Evolutionary conservation across 2,329 filamentous ascomycete species (phyloP).

Genomic region (Claviceps pazoutovae): DNA sequence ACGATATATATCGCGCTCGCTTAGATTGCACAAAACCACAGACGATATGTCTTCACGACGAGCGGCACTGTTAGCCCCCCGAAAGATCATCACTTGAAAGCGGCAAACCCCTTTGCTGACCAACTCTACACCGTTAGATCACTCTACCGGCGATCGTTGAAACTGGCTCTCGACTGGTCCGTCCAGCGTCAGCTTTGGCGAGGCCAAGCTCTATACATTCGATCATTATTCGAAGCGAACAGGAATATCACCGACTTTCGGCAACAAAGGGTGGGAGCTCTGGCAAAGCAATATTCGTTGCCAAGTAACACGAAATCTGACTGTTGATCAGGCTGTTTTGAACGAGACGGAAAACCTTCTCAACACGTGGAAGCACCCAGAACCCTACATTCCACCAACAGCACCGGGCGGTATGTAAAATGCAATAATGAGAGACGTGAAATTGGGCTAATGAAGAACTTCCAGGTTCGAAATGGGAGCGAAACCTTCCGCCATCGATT

Average conservation of each 20-base stretch:
- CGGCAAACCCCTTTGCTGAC: background rate
- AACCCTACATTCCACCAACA: slow-evolving; percentile 79
- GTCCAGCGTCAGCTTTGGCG: slow-evolving; percentile 89
- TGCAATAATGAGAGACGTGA: background rate
- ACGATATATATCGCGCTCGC: background rate
- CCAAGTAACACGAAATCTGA: background rate
- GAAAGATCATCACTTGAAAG: background rate
- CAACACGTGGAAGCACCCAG: slow-evolving; percentile 93
- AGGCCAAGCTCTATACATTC: slow-evolving; percentile 90
- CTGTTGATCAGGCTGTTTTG: slow-evolving; percentile 53
- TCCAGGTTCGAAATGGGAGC: slow-evolving; percentile 85
- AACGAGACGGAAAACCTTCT: slow-evolving; percentile 79
- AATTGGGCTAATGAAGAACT: slow-evolving; percentile 5
- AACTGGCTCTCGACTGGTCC: slow-evolving; percentile 89
- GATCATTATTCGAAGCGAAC: slow-evolving; percentile 90
- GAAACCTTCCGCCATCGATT: slow-evolving; percentile 71
- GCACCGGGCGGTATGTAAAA: slow-evolving; percentile 68
- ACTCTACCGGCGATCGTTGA: slow-evolving; percentile 84
- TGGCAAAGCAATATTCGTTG: background rate
- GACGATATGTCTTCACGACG: slow-evolving; percentile 23
- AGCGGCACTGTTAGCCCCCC: slow-evolving; percentile 32
- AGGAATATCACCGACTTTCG: slow-evolving; percentile 69
- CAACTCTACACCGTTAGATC: slow-evolving; percentile 29
- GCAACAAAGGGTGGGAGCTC: slow-evolving; percentile 59
- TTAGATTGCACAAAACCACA: background rate